Percentiles rank a stretch among this genome's conserved stretches.
These are phyloP conservation scores for Lichtheimia ornata DNA, from an alignment of 371 early-diverging fungal genomes.

Conservation along the genomic window DNA sequence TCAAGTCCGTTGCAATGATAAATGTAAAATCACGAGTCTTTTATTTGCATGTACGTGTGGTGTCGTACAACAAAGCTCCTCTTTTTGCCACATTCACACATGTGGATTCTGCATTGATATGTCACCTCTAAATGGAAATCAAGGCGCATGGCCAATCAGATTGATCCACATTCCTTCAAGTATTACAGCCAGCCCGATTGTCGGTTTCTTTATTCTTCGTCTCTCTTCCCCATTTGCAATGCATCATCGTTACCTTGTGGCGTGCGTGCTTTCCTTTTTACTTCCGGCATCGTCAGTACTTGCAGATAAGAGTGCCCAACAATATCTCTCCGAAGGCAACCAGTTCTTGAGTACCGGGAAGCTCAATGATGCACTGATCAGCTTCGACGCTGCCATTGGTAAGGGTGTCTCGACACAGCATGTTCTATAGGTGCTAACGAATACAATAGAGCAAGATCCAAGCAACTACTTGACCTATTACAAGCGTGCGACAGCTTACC, in stretches of 20 bases:
- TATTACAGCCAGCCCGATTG: too few species aligned
- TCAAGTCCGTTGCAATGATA: too few species aligned
- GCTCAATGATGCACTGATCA: constrained; percentile 66
- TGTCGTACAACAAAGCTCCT: too few species aligned
- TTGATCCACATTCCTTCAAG: too few species aligned
- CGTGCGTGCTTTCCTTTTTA: constrained; percentile 33
- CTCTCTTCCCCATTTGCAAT: constrained; percentile 3
- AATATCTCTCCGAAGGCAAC: constrained; percentile 68
- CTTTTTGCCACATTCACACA: too few species aligned
- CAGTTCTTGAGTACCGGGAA: constrained; percentile 55
- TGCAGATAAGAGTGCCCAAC: constrained; percentile 53
- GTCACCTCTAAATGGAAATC: too few species aligned
- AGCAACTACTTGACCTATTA: constrained; percentile 80
- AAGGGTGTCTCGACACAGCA: constrained; percentile 18
- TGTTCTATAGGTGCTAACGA: neutral
- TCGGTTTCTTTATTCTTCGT: neutral
- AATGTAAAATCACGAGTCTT: too few species aligned
- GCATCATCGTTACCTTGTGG: constrained; percentile 26
- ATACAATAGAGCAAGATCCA: constrained; percentile 64
- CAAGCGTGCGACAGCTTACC: constrained; percentile 84
- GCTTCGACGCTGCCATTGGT: constrained; percentile 75
- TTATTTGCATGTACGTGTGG: too few species aligned
- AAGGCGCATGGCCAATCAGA: too few species aligned
- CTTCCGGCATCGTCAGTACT: constrained; percentile 21
- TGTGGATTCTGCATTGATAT: too few species aligned